These are phyloP conservation scores for Komagataella pseudopastoris DNA, from an alignment of 805 yeast species.

Conservation along the genomic window DNA sequence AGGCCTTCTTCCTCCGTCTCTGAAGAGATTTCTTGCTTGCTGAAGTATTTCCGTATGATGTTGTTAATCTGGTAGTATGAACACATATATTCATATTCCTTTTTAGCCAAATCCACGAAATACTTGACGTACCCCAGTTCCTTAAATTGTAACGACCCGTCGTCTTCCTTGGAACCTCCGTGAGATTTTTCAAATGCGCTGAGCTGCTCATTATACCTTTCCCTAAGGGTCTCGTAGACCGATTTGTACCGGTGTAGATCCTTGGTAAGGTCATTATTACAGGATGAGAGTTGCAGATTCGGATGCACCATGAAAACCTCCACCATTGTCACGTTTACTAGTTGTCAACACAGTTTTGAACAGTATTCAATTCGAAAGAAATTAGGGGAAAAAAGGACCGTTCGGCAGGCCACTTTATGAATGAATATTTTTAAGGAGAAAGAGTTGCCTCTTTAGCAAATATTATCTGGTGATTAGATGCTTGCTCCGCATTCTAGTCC, in stretches of 20 bases:
- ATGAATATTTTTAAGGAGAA: not conserved
- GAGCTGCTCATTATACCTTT: slow-evolving; percentile 4
- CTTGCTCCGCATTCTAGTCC: not conserved
- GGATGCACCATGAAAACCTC: slow-evolving; percentile 17
- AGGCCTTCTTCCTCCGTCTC: slow-evolving; percentile 7
- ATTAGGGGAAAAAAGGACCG: not conserved
- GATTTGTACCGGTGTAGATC: slow-evolving; percentile 6
- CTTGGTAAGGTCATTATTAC: slow-evolving; percentile 11
- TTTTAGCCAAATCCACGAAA: slow-evolving; percentile 11
- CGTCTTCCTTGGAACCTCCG: slow-evolving; percentile 8
- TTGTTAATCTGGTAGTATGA: slow-evolving; percentile 11
- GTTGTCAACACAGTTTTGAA: not conserved
- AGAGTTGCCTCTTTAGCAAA: not conserved
- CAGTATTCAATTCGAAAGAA: not conserved
- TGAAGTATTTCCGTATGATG: slow-evolving; percentile 13
- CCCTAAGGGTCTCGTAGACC: not conserved
- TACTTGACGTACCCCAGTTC: slow-evolving; percentile 12
- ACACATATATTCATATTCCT: slow-evolving; percentile 15
- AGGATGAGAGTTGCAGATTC: slow-evolving; percentile 14
- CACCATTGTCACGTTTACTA: slow-evolving; percentile 8
- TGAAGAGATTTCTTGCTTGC: slow-evolving; percentile 5
- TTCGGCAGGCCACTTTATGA: not conserved
- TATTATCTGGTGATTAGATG: not conserved
- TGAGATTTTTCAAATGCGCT: slow-evolving; percentile 6
- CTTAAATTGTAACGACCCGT: slow-evolving; percentile 2